A percentile compares a stretch with the other conserved stretches of the same genome.
Evolutionary conservation across 208 protist species (phyloP).

Genomic region (Trypanosoma theileri): DNA sequence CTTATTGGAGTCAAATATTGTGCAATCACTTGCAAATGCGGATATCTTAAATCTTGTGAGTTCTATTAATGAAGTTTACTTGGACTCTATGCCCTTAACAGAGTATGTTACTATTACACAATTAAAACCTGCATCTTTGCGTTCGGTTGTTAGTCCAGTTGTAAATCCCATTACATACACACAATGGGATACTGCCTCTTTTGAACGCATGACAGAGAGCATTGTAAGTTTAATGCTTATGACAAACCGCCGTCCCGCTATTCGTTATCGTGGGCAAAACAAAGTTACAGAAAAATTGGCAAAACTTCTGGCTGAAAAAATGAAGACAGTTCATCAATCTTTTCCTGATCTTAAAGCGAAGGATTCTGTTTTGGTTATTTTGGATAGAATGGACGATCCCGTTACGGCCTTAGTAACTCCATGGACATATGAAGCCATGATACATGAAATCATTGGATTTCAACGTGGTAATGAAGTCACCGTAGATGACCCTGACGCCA

Average conservation of each 20-base stretch:
- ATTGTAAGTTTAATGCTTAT: conserved; percentile 85
- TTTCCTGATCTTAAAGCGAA: conserved; percentile 85
- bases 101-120: conserved; percentile 75
- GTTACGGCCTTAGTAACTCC: conserved; percentile 97
- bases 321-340: conserved; percentile 80
- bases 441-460: conserved; percentile 97
- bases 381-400: conserved; percentile 93
- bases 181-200: conserved; percentile 67
- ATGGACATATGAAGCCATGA: conserved; percentile 99
- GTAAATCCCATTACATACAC: conserved; percentile 76
- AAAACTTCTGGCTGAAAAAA: conserved; percentile 64
- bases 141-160: conserved; percentile 35
- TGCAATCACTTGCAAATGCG: conserved; percentile 94
- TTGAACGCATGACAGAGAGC: conserved; percentile 73
- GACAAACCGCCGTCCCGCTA: conserved; percentile 79
- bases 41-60: conserved; percentile 94
- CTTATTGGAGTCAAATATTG: conserved; percentile 60
- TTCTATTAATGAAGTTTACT: conserved; percentile 93
- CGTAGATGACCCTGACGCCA: conserved; percentile 69
- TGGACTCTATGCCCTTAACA: conserved; percentile 93
- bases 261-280: conserved; percentile 76
- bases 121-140: conserved; percentile 51
- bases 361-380: conserved; percentile 80
- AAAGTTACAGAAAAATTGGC: conserved; percentile 75
- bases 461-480: conserved; percentile 91